Evolutionary conservation across 371 early-diverging fungal genomes (phyloP), one percentile per base, ranked within the genome.

Genomic region (Paraphysoderma sedebokerense): DNA sequence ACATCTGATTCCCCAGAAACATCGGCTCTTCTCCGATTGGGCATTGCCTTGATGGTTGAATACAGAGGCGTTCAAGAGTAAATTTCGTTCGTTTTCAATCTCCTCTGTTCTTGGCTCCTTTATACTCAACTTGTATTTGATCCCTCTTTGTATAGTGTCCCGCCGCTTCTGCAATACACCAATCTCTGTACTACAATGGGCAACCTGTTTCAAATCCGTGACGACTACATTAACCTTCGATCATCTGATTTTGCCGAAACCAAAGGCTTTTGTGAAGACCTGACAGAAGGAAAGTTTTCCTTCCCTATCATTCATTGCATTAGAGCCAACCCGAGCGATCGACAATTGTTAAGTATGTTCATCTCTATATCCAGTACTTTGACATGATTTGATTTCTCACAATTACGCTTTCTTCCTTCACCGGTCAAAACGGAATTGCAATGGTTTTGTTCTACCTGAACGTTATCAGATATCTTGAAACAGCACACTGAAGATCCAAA

Each of bases 211-310:
- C 98, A 95, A 66, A 82, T 97, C 46, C 76, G 95, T 24, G 98
- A 97, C 59, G 98, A 97, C 58, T 92, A 85, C 50, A 70, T 93
- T 65, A 95, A 97, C 55, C 61, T 23, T 19, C 32, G 27, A 11
- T 34, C 27, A 3, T n/a, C 11, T 15, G 15, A 28, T 6, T 38
- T 47, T 24, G 66, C 81, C 7, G 74, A 82, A 36, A 85, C 81
- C 65, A 97, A 97, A 58, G 93, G 95, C 20, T 97, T 84, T 58
- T 91, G 91, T 50, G 95, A 97, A 64, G 98, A 97, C 57, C 58
- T 97, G 51, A 89, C 91, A 0, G 98, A 97, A 63, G 98, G 98
- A 53, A 97, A 97, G 62, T 97, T 91, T 60, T 92, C 92, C 8
- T 95, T 84, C 54, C 90, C 89, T 1, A 77, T 95, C 49, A 85